Conservation (phyloP, 2,329 filamentous ascomycete genomes). For the Diaporthe destruens region DNA sequence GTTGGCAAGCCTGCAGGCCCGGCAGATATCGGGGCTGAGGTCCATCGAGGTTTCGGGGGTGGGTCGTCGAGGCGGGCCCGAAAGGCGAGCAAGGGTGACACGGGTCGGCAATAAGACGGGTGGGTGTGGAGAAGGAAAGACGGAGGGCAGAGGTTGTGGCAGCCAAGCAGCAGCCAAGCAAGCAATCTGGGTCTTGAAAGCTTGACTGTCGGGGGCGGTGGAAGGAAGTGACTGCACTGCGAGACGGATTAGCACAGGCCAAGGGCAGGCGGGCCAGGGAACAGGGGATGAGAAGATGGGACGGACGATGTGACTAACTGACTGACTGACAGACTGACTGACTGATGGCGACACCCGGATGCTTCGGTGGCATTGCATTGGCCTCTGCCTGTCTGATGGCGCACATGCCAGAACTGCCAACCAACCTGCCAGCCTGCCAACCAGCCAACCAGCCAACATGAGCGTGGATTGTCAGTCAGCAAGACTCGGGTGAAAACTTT, state of each 20-base stretch:
- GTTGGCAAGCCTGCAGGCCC: conserved; percentile 5
- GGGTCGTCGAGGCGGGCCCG: conserved; percentile 21
- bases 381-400: not conserved
- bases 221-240: not conserved
- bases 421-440: no score
- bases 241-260: not conserved
- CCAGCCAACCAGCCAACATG: no score
- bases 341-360: not conserved
- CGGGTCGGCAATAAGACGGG: conserved; percentile 26
- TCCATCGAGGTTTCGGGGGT: conserved; percentile 30
- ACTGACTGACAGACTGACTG: no score
- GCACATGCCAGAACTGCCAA: not conserved
- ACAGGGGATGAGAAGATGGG: not conserved
- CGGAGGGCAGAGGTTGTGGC: not conserved
- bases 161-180: conserved; percentile 19
- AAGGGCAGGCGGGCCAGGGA: no score
- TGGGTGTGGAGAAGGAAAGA: conserved; percentile 9
- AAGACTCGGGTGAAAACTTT: not conserved
- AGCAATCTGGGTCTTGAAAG: not conserved
- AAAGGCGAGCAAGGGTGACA: conserved; percentile 16
- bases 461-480: no score
- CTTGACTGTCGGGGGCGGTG: not conserved
- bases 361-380: no score
- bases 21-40: conserved; percentile 25
- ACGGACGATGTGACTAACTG: not conserved